These are phyloP conservation scores for Candida piceae DNA, from an alignment of 805 yeast species.

Conservation along the genomic window DNA sequence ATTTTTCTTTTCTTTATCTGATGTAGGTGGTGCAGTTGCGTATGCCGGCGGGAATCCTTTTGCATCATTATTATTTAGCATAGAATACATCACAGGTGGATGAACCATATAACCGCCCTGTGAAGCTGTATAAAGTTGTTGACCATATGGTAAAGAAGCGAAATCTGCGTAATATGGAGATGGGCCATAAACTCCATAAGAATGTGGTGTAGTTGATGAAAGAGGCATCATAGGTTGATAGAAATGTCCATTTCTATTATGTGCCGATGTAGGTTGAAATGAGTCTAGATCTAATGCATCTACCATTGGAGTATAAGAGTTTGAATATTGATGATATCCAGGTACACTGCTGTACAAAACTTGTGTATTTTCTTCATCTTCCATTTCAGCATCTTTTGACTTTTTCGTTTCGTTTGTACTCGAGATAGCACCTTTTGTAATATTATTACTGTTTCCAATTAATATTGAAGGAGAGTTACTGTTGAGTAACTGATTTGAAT, in stretches of 20 bases:
- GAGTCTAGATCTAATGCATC: constrained; percentile 15
- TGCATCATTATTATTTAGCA: constrained; percentile 4
- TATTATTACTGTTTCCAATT: constrained; percentile 7
- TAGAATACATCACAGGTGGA: constrained; percentile 12
- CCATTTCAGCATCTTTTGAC: background rate
- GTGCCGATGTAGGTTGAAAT: constrained; percentile 1
- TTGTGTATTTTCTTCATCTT: constrained; percentile 7
- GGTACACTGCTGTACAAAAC: constrained; percentile 13
- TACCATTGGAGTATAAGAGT: constrained; percentile 10
- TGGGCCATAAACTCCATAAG: constrained; percentile 17
- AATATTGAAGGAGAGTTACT: constrained; percentile 16
- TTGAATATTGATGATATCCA: constrained; percentile 9
- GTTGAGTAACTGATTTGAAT: constrained; percentile 4
- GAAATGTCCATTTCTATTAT: background rate
- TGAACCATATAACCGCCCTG: constrained; percentile 2
- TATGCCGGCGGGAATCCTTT: constrained; percentile 15
- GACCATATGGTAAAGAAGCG: constrained; percentile 10
- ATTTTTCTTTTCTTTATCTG: too few relatives aligned
- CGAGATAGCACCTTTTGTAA: constrained; percentile 2
- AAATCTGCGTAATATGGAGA: constrained; percentile 18
- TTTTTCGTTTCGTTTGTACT: background rate
- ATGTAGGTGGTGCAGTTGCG: constrained; percentile 10
- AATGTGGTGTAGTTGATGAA: constrained; percentile 15
- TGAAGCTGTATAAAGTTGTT: constrained; percentile 11
- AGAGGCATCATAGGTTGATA: constrained; percentile 12